Evolutionary conservation across 306 rosid species (phyloP), one percentile per base, ranked within the genome.

Genomic region (Echinosophora koreensis): DNA sequence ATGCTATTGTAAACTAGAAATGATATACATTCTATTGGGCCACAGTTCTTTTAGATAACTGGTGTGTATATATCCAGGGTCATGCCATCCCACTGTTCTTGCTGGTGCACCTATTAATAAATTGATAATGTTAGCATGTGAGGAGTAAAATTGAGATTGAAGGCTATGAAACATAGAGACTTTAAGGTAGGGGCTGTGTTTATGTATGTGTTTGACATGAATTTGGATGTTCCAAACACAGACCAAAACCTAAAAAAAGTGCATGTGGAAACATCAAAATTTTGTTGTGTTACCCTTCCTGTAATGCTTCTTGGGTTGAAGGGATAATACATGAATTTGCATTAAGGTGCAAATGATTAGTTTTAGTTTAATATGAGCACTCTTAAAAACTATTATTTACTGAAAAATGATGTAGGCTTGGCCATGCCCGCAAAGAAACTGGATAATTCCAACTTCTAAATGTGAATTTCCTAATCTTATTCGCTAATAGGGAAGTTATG

Each of bases 1-100:
- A n/a, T n/a, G 62, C 12, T 57, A 32, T 27, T 61, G 63, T 44
- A 60, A 72, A 68, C 52, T 66, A 77, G 62, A 71, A 77, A 38
- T 22, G 57, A 64, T 79, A 49, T 92, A 92, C 98, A 77, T 75
- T 84, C 76, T 86, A 79, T 89, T 92, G 52, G 96, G 97, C 98
- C 98, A 92, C 41, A 92, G 77, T 68, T 90, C 94, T 78, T 83
- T 94, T 60, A 92, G 81, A 79, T 87, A 89, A 83, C 90, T 82
- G 60, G 93, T 94, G 88, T 94, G 97, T 77, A 90, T 87, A 78
- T 68, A 92, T 84, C 96, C 94, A 64, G 97, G 98, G 83, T 90
- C 96, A 69, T 94, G 88, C 98, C 98, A 90, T 80, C 97, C 98
- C 50, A 89, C 95, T 22, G 96, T 89, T 74, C 87, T 94, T 66